Evolutionary conservation across 352 stramenopile genomes (phyloP).

Genomic region (Pythium phragmiticola): DNA sequence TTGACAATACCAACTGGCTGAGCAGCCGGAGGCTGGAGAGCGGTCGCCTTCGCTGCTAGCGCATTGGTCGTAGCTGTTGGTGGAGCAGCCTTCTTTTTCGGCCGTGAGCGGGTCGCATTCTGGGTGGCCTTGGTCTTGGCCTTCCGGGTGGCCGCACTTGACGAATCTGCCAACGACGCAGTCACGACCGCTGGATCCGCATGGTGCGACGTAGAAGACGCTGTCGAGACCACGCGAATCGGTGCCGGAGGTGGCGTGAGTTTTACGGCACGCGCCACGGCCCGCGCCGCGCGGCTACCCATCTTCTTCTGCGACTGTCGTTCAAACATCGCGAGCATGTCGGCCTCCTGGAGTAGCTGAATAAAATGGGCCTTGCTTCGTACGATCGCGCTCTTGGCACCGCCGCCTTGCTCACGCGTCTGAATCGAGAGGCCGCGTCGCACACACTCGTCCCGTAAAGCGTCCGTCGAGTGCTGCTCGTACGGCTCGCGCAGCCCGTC

Average conservation of each 20-base stretch:
- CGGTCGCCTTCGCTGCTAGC: neutral
- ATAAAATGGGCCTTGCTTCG: conserved; percentile 29
- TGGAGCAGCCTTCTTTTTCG: neutral
- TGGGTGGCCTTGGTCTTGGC: neutral
- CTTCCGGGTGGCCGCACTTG: neutral
- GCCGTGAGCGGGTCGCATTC: neutral
- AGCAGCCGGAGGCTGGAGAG: neutral
- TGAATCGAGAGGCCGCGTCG: conserved; percentile 29
- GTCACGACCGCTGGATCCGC: neutral
- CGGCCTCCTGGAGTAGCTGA: conserved; percentile 34
- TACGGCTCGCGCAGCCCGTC: conserved; percentile 39
- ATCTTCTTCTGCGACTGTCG: conserved; percentile 16
- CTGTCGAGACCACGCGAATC: neutral
- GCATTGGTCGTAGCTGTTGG: neutral
- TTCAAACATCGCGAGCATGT: conserved; percentile 28
- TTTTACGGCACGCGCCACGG: neutral
- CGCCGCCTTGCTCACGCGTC: conserved; percentile 7
- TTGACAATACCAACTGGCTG: neutral
- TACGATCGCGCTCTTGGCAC: neutral
- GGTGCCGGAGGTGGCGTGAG: conserved; percentile 13
- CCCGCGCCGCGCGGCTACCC: neutral
- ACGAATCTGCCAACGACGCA: neutral
- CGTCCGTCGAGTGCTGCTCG: conserved; percentile 34
- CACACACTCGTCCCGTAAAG: conserved; percentile 36
- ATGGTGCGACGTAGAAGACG: neutral